Conservation (phyloP, 2,329 filamentous ascomycete species). For the Botrytis hyacinthi region DNA sequence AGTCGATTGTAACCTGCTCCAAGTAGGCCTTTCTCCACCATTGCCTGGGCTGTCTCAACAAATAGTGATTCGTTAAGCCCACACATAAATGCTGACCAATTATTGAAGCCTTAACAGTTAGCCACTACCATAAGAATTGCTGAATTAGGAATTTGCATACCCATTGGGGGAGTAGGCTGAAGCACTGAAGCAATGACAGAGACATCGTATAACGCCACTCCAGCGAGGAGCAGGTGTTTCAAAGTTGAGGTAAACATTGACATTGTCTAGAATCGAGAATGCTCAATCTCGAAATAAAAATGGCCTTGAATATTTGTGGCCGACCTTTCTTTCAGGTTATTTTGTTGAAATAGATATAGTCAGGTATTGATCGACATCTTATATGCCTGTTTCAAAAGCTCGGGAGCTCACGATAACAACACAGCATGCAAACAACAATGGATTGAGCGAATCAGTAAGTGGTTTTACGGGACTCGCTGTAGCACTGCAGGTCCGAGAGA, state of each 20-base stretch:
- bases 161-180: constrained; percentile 48
- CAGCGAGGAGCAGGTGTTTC: background rate
- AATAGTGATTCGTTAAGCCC: constrained; percentile 50
- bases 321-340: background rate
- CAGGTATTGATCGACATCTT: background rate
- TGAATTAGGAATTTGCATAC: constrained; percentile 17
- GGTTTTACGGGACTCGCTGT: background rate
- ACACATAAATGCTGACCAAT: constrained; percentile 50
- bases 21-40: constrained; percentile 49
- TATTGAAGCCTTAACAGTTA: constrained; percentile 43
- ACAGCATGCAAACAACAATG: background rate
- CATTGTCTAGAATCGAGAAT: background rate
- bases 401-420: background rate
- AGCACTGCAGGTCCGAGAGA: constrained; percentile 1
- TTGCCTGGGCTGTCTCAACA: constrained; percentile 47
- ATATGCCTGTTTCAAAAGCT: background rate
- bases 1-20: constrained; percentile 56
- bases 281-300: background rate
- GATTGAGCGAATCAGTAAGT: background rate
- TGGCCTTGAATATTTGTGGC: background rate
- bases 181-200: constrained; percentile 27
- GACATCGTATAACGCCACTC: constrained; percentile 10
- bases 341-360: background rate
- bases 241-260: background rate
- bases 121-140: background rate